Evolutionary conservation across 2,329 filamentous ascomycete species (phyloP).

Genomic region (Penicillium sp.): DNA sequence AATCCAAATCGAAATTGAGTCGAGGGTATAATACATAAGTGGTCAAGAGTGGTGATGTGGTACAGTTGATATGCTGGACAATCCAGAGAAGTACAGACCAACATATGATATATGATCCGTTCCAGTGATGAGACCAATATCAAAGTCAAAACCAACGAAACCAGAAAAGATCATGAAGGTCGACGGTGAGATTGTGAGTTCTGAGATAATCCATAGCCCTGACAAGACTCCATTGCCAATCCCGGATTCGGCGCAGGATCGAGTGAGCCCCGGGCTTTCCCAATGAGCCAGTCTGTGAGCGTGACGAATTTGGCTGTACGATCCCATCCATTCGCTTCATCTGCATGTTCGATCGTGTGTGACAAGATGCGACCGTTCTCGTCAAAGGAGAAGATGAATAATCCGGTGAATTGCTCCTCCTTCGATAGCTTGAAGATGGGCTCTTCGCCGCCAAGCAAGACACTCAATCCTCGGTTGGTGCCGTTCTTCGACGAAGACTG

Average conservation of each 20-base stretch:
- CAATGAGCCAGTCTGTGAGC: slow-evolving; percentile 89
- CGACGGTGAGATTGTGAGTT: not conserved
- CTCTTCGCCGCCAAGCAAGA: slow-evolving; percentile 50
- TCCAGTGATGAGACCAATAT: no score
- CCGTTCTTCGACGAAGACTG: slow-evolving; percentile 27
- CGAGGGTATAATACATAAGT: no score
- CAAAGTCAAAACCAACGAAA: no score
- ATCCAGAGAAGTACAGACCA: no score
- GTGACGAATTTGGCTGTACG: slow-evolving; percentile 79
- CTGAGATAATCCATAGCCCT: slow-evolving; percentile 10
- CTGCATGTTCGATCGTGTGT: slow-evolving; percentile 90
- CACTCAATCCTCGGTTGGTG: slow-evolving; percentile 39
- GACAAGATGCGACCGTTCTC: slow-evolving; percentile 72
- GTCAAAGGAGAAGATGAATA: slow-evolving; percentile 97
- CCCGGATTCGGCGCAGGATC: slow-evolving; percentile 26
- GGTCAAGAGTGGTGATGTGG: no score
- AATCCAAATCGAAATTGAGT: no score
- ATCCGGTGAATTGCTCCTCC: slow-evolving; percentile 73
- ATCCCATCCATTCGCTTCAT: slow-evolving; percentile 78
- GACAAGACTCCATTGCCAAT: slow-evolving; percentile 26
- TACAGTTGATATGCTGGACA: no score
- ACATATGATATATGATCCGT: no score
- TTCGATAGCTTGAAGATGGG: slow-evolving; percentile 48
- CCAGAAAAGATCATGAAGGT: not conserved
- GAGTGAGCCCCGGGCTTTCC: slow-evolving; percentile 58